A percentile compares a stretch with the other conserved stretches of the same genome.
Conservation (phyloP, 179 eudicot species). For the Spergularia azorica region DNA sequence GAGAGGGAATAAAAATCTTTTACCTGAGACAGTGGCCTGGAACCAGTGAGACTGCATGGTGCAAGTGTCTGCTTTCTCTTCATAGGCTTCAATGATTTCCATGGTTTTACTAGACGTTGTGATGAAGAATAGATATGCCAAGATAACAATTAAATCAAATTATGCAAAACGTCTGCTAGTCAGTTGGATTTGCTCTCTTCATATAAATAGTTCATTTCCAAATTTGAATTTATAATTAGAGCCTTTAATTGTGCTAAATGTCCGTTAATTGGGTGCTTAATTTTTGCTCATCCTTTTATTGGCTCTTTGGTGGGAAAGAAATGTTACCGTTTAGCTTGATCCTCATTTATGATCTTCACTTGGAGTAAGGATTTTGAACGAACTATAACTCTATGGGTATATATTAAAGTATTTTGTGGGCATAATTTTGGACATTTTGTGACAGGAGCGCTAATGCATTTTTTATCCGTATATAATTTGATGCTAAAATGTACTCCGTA, state of each 20-base stretch:
- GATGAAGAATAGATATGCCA: background rate
- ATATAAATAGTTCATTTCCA: slow-evolving; percentile 16
- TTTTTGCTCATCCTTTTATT: slow-evolving; percentile 7
- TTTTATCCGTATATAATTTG: too few species aligned
- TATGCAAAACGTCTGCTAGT: slow-evolving; percentile 1
- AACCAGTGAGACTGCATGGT: slow-evolving; percentile 25
- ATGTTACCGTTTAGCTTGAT: slow-evolving; percentile 4
- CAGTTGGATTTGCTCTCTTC: background rate
- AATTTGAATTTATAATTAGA: slow-evolving; percentile 12
- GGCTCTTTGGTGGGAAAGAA: background rate
- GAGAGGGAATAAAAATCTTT: too few species aligned
- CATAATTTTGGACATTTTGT: too few species aligned
- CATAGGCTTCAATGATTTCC: slow-evolving; percentile 21
- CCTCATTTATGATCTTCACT: background rate
- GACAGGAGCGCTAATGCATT: too few species aligned
- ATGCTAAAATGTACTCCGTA: too few species aligned
- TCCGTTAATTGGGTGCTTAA: slow-evolving; percentile 20
- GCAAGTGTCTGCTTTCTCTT: background rate
- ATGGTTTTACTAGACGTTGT: background rate
- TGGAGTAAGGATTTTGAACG: too few species aligned
- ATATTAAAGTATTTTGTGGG: too few species aligned
- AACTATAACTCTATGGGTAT: too few species aligned
- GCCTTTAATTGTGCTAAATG: slow-evolving; percentile 20
- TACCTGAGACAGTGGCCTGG: slow-evolving; percentile 27
- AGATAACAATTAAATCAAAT: background rate